Evolutionary conservation across 768 basidiomycete species (phyloP), one percentile per base, ranked within the genome.

Genomic region (Lentinula sp.): DNA sequence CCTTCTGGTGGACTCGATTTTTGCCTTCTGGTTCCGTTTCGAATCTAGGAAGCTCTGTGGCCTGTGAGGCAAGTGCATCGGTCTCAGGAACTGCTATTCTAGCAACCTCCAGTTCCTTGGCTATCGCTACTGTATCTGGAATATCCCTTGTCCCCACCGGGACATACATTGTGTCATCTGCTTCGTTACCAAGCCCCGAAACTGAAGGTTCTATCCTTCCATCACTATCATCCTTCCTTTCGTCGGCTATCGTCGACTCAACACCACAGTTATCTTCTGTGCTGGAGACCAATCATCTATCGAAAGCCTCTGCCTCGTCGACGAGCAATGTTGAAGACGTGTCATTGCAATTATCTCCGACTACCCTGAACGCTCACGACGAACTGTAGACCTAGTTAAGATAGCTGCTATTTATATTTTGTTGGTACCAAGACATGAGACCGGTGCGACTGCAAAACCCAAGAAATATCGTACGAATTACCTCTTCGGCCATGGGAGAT

Each of bases 1-100:
- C 89, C 0, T 86, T 94, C 56, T 95, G 90, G 88, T 96, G 94
- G 92, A 90, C 88, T 45, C 78, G 83, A 42, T 90, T 90, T 59
- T 59, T 92, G 0, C 91, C 91, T 48, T 56, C 55, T 4, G 55
- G 55, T 23, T 18, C 40, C 15, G 10, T 39, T 13, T 35, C 18
- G 11, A 18, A n/a, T 31, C 9, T 18, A 16, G 40, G 35, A n/a
- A 43, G 42, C 8, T 55, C 34, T 40, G 18, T 34, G 13, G 18
- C 7, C 16, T 40, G 21, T 37, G 35, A 8, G 8, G 34, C n/a
- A 21, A 37, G 37, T 21, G 4, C 18, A 9, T 56, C 21, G 13
- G 5, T 39, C n/a, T 23, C 34, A 21, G 53, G 34, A 54, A 34
- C 21, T 6, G 18, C 40, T 6, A 18, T 32, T 21, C 0, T 28